These are phyloP conservation scores for Glycine latifolia DNA, from an alignment of 306 rosid genomes.

Conservation along the genomic window DNA sequence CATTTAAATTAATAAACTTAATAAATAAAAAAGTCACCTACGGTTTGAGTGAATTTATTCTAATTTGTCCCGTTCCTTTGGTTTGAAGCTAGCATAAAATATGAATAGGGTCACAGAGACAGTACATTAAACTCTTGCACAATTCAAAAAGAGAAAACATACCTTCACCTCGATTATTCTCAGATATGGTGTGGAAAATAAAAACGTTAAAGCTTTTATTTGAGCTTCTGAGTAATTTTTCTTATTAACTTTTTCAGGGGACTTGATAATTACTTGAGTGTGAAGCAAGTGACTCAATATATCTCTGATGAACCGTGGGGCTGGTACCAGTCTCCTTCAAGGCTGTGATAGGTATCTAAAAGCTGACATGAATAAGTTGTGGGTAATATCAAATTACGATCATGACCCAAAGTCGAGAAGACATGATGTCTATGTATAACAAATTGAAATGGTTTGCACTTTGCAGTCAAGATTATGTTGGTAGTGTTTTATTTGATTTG, in stretches of 20 bases:
- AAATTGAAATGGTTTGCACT: slow-evolving; percentile 23
- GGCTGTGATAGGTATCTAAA: slow-evolving; percentile 57
- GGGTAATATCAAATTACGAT: neutral
- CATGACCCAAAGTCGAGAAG: slow-evolving; percentile 1
- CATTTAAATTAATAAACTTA: neutral
- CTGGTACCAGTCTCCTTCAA: slow-evolving; percentile 90
- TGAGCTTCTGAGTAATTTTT: slow-evolving; percentile 28
- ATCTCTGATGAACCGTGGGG: slow-evolving; percentile 91
- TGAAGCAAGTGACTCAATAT: slow-evolving; percentile 94
- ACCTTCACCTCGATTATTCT: neutral
- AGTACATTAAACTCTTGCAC: neutral
- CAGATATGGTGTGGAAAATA: slow-evolving; percentile 26
- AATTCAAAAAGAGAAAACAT: neutral
- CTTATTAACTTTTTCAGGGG: slow-evolving; percentile 66
- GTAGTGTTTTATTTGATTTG: slow-evolving; percentile 1
- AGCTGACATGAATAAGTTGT: slow-evolving; percentile 30
- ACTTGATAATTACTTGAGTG: slow-evolving; percentile 83
- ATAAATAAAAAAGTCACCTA: neutral
- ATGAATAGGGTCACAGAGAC: neutral
- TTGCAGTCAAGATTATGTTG: slow-evolving; percentile 13
- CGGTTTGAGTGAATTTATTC: slow-evolving; percentile 4
- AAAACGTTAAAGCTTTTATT: neutral
- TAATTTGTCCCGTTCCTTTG: slow-evolving; percentile 12
- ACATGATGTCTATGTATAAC: slow-evolving; percentile 25
- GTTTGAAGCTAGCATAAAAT: slow-evolving; percentile 24